phyloP scores from a whole-genome alignment of 441 rosid genomes.

The Adansonia gregorii region DNA sequence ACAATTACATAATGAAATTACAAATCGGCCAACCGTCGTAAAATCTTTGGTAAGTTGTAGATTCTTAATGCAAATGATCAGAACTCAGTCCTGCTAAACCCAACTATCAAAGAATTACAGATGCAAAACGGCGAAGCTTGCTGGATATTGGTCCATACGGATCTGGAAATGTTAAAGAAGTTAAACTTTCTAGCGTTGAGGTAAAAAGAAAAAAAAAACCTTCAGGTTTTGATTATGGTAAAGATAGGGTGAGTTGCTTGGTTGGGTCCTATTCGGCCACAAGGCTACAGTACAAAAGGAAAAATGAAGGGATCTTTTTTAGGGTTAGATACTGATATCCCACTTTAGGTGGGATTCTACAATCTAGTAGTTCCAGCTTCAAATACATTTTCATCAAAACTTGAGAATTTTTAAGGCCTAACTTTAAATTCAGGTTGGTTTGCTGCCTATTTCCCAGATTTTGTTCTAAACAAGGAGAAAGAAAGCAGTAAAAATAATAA shows the following conservation, averaged over 20 bases:
- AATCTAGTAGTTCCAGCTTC: background rate
- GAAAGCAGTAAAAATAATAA: background rate
- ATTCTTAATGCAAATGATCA: no score
- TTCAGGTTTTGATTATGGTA: background rate
- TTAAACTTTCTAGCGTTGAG: background rate
- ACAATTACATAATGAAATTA: background rate
- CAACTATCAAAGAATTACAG: background rate
- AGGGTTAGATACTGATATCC: background rate
- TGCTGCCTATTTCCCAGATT: background rate
- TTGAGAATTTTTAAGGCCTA: background rate
- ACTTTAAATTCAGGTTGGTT: background rate
- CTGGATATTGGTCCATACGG: background rate
- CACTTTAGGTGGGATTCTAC: background rate
- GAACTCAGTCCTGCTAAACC: no score
- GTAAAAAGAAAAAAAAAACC: background rate
- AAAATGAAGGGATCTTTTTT: background rate
- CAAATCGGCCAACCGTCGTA: background rate
- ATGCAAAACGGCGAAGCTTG: background rate
- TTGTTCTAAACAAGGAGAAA: background rate
- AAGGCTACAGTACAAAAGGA: no score
- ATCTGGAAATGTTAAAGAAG: background rate
- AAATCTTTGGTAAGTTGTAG: no score
- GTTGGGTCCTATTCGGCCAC: no score
- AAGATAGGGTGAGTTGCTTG: no score
- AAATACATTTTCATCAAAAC: background rate